phyloP scores from a whole-genome alignment of 2,329 filamentous ascomycete species.

The Pyrenophora tritici-repentis region DNA sequence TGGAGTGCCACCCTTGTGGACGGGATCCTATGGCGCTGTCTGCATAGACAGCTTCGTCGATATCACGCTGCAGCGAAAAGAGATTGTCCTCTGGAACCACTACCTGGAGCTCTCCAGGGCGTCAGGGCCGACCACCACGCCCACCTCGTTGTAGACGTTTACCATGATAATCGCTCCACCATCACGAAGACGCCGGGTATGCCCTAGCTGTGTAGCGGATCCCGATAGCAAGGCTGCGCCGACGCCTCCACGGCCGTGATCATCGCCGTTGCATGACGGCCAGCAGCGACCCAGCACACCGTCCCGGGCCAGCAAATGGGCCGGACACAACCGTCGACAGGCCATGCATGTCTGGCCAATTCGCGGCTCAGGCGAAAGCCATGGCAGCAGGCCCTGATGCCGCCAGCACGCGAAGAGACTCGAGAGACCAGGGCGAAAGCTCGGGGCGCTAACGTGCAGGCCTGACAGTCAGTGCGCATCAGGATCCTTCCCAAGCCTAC shows the following conservation, averaged over 20 bases:
- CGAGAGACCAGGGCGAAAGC: slow-evolving; percentile 30
- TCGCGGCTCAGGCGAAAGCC: slow-evolving; percentile 42
- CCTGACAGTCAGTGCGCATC: slow-evolving; percentile 29
- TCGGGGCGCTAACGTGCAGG: slow-evolving; percentile 33
- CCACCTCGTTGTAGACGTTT: slow-evolving; percentile 3
- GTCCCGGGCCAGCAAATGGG: slow-evolving; percentile 44
- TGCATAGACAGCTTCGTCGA: slow-evolving; percentile 37
- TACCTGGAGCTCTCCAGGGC: background rate
- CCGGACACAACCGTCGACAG: slow-evolving; percentile 41
- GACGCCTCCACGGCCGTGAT: slow-evolving; percentile 15
- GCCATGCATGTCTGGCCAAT: slow-evolving; percentile 28
- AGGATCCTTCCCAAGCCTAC: slow-evolving; percentile 28
- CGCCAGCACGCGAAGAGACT: slow-evolving; percentile 24
- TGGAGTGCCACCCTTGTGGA: slow-evolving; percentile 37
- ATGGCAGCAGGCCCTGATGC: slow-evolving; percentile 23
- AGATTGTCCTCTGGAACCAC: slow-evolving; percentile 25
- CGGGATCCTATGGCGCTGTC: slow-evolving; percentile 27
- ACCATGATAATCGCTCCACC: no score
- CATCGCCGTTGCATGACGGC: slow-evolving; percentile 19
- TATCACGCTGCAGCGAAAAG: slow-evolving; percentile 36
- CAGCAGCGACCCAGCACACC: slow-evolving; percentile 31
- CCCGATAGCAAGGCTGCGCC: slow-evolving; percentile 13
- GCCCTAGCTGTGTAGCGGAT: slow-evolving; percentile 1
- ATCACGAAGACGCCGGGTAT: background rate
- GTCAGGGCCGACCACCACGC: slow-evolving; percentile 3